phyloP scores from a whole-genome alignment of 371 early-diverging fungal genomes.

The Mortierella sp. region DNA sequence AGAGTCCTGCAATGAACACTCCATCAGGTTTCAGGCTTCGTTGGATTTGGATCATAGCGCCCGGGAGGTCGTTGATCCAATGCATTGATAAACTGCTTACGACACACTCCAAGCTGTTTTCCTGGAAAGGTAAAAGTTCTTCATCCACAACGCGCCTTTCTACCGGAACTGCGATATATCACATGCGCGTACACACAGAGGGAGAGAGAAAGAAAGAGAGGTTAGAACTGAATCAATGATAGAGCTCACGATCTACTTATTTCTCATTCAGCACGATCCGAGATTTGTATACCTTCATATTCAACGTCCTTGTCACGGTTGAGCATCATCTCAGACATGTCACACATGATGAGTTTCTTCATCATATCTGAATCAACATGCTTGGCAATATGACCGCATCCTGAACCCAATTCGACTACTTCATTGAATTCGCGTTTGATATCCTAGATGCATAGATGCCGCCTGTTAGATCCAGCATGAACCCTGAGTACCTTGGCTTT shows the following conservation, averaged over 20 bases:
- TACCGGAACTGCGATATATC: conserved; percentile 68
- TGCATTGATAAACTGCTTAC: conserved; percentile 90
- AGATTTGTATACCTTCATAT: conserved; percentile 66
- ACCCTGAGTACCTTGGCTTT: neutral
- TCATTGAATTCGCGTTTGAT: conserved; percentile 88
- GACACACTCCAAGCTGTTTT: conserved; percentile 87
- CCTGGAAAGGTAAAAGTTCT: conserved; percentile 82
- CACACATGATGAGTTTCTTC: conserved; percentile 89
- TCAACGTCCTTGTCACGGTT: conserved; percentile 71
- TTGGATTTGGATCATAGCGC: conserved; percentile 86
- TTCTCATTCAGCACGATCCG: too few species aligned
- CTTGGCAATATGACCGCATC: conserved; percentile 90
- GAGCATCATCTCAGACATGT: conserved; percentile 84
- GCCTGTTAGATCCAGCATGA: neutral
- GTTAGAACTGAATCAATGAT: too few species aligned
- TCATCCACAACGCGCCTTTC: conserved; percentile 88
- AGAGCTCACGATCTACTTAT: too few species aligned
- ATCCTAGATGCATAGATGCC: conserved; percentile 60
- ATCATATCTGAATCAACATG: conserved; percentile 82
- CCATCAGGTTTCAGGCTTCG: conserved; percentile 91
- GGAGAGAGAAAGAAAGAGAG: too few species aligned
- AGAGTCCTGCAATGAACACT: conserved; percentile 91
- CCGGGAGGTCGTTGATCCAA: conserved; percentile 97
- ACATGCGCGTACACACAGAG: too few species aligned
- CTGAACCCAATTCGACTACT: conserved; percentile 92